Evolutionary conservation across 495 filamentous ascomycete species (phyloP), one percentile per base, ranked within the genome.

Genomic region (Xylaria curta): DNA sequence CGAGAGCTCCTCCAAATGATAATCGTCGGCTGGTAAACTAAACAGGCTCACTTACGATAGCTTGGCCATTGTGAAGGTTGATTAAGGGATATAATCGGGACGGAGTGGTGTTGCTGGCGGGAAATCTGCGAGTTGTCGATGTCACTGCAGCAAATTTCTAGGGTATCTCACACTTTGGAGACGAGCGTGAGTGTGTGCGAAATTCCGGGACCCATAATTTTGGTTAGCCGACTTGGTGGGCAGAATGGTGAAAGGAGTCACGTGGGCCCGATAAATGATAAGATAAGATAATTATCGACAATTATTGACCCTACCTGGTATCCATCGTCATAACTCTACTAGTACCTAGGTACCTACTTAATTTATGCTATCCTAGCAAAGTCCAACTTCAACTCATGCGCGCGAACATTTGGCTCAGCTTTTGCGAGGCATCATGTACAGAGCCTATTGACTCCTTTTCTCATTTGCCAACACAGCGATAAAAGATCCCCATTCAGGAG

Each of bases 51-150:
- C 84, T 84, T 78, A 86, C 84, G 83, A 85, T 26, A 80, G 49
- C 78, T 85, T 85, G 79, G 84, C 84, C 84, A 86, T 86, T 85
- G 79, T 79, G 80, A 80, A 67, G 73, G 76, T 77, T 66, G 78
- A 74, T 64, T 78, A 81, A 69, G 71, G 77, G 49, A 33, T 42
- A 59, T 73, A 47, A 49, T 71, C 58, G 70, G 65, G 59, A 67
- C 49, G 61, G 63, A 44, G 47, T 54, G 72, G 71, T 69, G 64
- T 44, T 66, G 61, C 70, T 70, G 60, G 70, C 66, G 59, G 73
- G 31, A 65, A 71, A 56, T 47, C 72, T 69, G 59, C 71, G 42
- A 65, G 60, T 62, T 64, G 68, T 63, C 68, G 60, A 64, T 70
- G 68, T 64, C 59, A 70, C 68, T 70, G 68, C 68, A 54, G 68